Conservation (phyloP, 495 filamentous ascomycete genomes). For the Penicillium steckii region DNA sequence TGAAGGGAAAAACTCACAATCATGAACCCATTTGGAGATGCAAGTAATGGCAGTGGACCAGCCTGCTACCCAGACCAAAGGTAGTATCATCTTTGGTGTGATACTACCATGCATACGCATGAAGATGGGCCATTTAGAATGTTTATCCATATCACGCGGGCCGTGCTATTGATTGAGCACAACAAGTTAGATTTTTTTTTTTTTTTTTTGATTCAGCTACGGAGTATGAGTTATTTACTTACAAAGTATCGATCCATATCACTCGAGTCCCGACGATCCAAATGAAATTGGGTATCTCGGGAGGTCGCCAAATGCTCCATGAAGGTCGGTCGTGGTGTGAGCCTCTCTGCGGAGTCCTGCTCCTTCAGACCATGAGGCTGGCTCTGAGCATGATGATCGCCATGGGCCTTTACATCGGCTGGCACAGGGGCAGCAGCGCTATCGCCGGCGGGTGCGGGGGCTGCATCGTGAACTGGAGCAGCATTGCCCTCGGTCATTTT, state of each 20-base stretch:
- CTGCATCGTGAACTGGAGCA: constrained; percentile 18
- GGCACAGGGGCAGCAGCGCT: constrained; percentile 28
- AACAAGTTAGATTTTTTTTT: constrained; percentile 7
- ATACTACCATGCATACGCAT: constrained; percentile 80
- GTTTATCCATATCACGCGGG: constrained; percentile 68
- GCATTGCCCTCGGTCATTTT: constrained; percentile 20
- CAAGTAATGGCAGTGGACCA: constrained; percentile 72
- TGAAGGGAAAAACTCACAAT: constrained; percentile 39
- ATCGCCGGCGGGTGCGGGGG: constrained; percentile 10
- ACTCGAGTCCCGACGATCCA: constrained; percentile 30
- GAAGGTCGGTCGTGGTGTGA: constrained; percentile 40
- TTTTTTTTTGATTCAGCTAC: too few species aligned
- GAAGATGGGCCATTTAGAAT: constrained; percentile 81
- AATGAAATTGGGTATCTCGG: constrained; percentile 37
- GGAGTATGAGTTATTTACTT: constrained; percentile 20
- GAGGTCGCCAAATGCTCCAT: constrained; percentile 37
- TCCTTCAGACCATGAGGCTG: constrained; percentile 18
- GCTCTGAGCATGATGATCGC: constrained; percentile 13
- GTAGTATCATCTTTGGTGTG: constrained; percentile 76
- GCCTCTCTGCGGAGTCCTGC: constrained; percentile 23
- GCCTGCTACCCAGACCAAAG: constrained; percentile 60
- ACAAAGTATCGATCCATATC: constrained; percentile 49
- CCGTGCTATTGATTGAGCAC: constrained; percentile 31
- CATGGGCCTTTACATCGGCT: constrained; percentile 20
- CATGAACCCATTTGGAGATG: constrained; percentile 53